phyloP scores from a whole-genome alignment of 345 rosid species.

The Dovyalis caffra region DNA sequence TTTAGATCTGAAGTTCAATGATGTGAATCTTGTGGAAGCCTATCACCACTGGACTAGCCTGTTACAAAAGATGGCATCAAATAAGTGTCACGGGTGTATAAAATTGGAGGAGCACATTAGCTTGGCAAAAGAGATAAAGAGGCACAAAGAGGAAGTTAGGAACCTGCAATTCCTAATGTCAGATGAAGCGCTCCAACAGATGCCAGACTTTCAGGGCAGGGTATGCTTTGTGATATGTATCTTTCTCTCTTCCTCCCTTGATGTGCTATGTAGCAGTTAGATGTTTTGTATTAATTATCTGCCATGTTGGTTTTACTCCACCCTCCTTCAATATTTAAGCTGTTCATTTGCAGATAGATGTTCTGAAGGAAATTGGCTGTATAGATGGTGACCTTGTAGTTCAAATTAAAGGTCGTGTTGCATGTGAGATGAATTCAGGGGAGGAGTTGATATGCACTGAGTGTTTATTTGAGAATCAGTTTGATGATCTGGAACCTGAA shows the following conservation, averaged over 20 bases:
- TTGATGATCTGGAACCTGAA: constrained; percentile 90
- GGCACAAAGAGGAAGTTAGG: constrained; percentile 63
- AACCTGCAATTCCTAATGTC: constrained; percentile 65
- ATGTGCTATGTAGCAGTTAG: constrained; percentile 12
- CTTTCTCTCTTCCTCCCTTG: background rate
- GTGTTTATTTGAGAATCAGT: constrained; percentile 91
- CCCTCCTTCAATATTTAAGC: constrained; percentile 15
- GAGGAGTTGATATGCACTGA: constrained; percentile 93
- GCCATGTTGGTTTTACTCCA: background rate
- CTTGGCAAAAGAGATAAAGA: constrained; percentile 63
- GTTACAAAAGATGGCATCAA: constrained; percentile 72
- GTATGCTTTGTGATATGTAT: constrained; percentile 38
- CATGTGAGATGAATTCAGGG: constrained; percentile 99
- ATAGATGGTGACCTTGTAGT: constrained; percentile 86
- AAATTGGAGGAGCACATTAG: constrained; percentile 79
- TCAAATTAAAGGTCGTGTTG: constrained; percentile 95
- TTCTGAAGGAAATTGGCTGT: constrained; percentile 83
- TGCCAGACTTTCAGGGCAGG: constrained; percentile 97
- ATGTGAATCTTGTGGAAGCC: constrained; percentile 53
- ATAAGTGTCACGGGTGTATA: constrained; percentile 86
- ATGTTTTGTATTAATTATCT: constrained; percentile 10
- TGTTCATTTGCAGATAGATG: constrained; percentile 65
- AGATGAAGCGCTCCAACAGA: constrained; percentile 87
- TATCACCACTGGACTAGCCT: constrained; percentile 60
- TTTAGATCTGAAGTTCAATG: constrained; percentile 77